Evolutionary conservation across 2,329 filamentous ascomycete genomes (phyloP), one percentile per base, ranked within the genome.

Genomic region (Sordariomycetes sp.): DNA sequence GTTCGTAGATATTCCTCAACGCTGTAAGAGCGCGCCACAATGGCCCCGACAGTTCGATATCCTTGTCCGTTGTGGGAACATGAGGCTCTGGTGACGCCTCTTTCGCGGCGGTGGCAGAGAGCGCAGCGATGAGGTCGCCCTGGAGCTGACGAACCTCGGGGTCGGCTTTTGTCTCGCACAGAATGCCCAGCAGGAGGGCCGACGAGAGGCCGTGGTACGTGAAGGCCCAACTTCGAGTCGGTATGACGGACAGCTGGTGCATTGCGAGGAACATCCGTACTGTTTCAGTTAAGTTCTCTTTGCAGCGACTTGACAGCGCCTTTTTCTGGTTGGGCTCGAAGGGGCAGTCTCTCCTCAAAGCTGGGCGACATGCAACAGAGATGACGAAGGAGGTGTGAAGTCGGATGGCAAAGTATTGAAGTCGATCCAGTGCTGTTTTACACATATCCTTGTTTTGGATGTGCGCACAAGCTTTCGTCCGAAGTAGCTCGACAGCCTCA

Each of bases 201-300:
- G 76, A 81, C 8, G 75, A 80, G 7, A 81, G 63, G 2, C 76
- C 75, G 44, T 81, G 75, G 38, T 80, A 80, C 1, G 76, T 81
- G 40, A 80, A 80, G 0, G 76, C 75, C 76, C 76, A 81, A 37
- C 73, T 79, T 18, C 76, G 63, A 0, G 76, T 81, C 1, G 76
- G 76, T 30, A 80, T 79, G 8, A 77, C 71, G 3, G 75, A 79
- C 20, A 81, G 57, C 41, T 79, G 75, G 50, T 81, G 75, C 76
- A 81, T 81, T 12, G 75, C 72, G 16, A 81, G 58, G 47, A 80
- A 81, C 75, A 80, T 81, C 26, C 73, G 68, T 9, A 81, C 75
- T 10, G 75, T 80, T 48, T 80, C 75, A 6, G 72, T 72, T 18
- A 81, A 58, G 46, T 79, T 79, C 12, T 61, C 55, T 48, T 77